Evolutionary conservation across 2,329 filamentous ascomycete genomes (phyloP), one percentile per base, ranked within the genome.

Genomic region (Pseudogymnoascus sp.): DNA sequence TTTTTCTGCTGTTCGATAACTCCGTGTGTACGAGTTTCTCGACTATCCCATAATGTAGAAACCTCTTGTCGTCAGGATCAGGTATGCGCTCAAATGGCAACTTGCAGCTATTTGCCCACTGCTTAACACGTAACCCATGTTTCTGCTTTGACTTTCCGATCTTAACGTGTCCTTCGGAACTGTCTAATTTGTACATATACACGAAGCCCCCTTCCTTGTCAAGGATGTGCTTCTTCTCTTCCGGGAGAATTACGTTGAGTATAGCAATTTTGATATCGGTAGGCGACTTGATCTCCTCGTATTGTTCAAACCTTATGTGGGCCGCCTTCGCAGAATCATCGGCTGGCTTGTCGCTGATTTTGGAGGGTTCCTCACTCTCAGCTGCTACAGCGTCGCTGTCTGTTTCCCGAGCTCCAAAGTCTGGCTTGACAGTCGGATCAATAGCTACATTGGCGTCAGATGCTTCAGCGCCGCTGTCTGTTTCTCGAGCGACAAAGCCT

Each of bases 101-200:
- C 10, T 65, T 63, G 16, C 65, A 66, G 3, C 6, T 37, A 10
- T 36, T 43, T 13, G 5, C 5, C 65, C 65, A 65, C 28, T 66
- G 21, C 36, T 25, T 11, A 3, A 61, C 37, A 21, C 65, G 63
- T 23, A 0, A 1, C 6, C 43, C 51, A 4, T 61, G 61, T 5
- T 23, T 23, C n/a, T 48, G n/a, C 8, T 16, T 63, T 8, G 65
- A 65, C 37, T 14, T 62, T 16, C 65, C 65, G 16, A 66, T 66
- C 34, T 66, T 66, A 48, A 65, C 45, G 28, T 63, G 31, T 31
- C 65, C 63, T 7, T 41, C 7, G 7, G 13, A 63, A 13, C 7
- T 14, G 2, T 39, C 21, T 11, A 48, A 61, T 31, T 62, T 45
- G 57, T 51, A 65, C 5, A 66, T 66, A 41, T 66, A 66, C 14